Percentiles rank a stretch among this genome's conserved stretches.
phyloP scores from a whole-genome alignment of 2,329 filamentous ascomycete genomes.

The Orbilia javanica region DNA sequence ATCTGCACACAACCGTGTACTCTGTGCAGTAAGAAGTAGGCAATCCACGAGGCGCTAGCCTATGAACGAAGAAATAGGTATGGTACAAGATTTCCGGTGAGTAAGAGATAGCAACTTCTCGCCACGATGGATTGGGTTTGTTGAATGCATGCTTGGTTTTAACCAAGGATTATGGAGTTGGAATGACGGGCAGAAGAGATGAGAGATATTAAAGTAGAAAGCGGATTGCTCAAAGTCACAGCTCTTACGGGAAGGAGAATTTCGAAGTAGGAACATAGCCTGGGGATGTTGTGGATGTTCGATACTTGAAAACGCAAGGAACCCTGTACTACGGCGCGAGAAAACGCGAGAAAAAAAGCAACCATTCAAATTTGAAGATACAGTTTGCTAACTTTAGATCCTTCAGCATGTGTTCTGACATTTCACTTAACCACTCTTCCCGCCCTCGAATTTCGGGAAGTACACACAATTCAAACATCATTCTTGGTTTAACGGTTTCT shows the following conservation, averaged over 20 bases:
- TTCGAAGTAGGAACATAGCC: neutral
- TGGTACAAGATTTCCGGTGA: neutral
- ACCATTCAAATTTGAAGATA: neutral
- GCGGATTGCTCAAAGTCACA: neutral
- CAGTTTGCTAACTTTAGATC: neutral
- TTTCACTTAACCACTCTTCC: neutral
- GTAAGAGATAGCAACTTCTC: conserved; percentile 12
- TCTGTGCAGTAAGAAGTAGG: neutral
- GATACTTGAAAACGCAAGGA: neutral
- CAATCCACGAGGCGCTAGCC: neutral
- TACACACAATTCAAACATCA: no score
- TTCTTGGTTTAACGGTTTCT: neutral
- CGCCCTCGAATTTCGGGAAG: neutral
- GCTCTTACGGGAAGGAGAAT: neutral
- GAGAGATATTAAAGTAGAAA: conserved; percentile 23
- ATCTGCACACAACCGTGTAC: neutral
- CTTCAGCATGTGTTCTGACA: neutral
- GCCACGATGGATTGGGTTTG: conserved; percentile 11
- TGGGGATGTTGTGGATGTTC: neutral
- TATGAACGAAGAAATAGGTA: conserved; percentile 14
- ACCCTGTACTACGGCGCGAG: neutral
- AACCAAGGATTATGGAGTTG: conserved; percentile 1
- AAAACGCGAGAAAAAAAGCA: conserved; percentile 7
- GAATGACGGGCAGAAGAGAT: neutral
- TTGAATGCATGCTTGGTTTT: conserved; percentile 31